Conservation (phyloP, 257 asterid species). For the Dorcoceras hygrometricum region DNA sequence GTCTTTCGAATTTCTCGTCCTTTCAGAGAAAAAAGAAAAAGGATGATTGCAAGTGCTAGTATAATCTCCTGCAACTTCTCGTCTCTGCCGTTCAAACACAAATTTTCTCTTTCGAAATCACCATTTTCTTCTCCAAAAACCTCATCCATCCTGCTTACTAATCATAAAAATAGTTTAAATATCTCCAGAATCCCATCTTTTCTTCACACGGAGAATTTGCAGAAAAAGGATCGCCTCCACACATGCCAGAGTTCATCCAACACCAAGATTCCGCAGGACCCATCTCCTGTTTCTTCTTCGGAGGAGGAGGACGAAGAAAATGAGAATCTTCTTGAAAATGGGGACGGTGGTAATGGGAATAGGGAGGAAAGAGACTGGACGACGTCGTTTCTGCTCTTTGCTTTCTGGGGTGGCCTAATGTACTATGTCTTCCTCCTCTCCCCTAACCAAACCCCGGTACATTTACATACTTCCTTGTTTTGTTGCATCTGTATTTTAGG, state of each 20-base stretch:
- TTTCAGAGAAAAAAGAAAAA: too few relatives aligned
- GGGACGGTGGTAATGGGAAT: conserved; percentile 25
- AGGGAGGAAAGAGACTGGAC: conserved; percentile 85
- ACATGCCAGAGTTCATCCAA: conserved; percentile 41
- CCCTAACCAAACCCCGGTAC: conserved; percentile 90
- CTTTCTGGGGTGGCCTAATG: conserved; percentile 77
- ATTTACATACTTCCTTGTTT: conserved; percentile 6
- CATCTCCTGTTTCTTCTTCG: conserved; percentile 31
- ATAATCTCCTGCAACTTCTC: conserved; percentile 56
- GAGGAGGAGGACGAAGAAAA: conserved; percentile 32
- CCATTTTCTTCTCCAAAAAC: conserved; percentile 17
- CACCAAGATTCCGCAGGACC: conserved; percentile 45
- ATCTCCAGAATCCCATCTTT: conserved; percentile 25
- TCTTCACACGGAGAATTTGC: conserved; percentile 6
- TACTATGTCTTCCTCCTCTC: conserved; percentile 75
- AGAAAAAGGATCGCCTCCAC: conserved; percentile 28
- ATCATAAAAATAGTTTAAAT: conserved; percentile 5
- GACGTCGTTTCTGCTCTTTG: conserved; percentile 70
- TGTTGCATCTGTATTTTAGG: not conserved
- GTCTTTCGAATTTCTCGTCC: too few relatives aligned
- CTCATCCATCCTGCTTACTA: conserved; percentile 11
- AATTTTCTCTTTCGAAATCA: conserved; percentile 13
- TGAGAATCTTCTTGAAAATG: conserved; percentile 31
- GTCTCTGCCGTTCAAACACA: conserved; percentile 29
- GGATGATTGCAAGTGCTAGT: conserved; percentile 47